Evolutionary conservation across 2,329 filamentous ascomycete genomes (phyloP).

Genomic region (Chalaropsis thielavioides): DNA sequence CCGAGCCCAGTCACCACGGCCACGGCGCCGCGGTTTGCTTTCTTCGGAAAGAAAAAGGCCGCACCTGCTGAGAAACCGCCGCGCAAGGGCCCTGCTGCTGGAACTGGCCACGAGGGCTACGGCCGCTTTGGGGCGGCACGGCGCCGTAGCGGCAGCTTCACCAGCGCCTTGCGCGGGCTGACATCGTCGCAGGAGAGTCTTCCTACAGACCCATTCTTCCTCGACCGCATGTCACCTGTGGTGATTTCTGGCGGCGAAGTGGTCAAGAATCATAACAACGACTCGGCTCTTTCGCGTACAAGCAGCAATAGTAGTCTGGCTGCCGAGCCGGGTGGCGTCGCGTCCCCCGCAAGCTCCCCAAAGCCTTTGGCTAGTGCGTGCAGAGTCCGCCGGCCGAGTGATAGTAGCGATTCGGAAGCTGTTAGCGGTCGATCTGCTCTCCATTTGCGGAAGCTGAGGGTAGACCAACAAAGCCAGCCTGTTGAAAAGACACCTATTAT

Average conservation of each 20-base stretch:
- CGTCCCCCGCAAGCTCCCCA: constrained; percentile 27
- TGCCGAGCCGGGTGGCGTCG: constrained; percentile 30
- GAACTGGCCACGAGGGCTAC: constrained; percentile 88
- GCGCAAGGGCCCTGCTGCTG: constrained; percentile 71
- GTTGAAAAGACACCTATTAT: not conserved
- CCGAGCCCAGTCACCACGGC: constrained; percentile 43
- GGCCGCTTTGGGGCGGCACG: constrained; percentile 47
- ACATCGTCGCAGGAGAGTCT: constrained; percentile 39
- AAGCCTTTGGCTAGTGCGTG: constrained; percentile 41
- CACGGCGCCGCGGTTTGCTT: constrained; percentile 49
- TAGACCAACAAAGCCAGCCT: not conserved
- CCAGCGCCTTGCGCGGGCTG: constrained; percentile 31
- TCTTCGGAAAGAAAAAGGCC: constrained; percentile 59
- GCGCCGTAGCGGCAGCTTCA: constrained; percentile 48
- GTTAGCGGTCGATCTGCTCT: constrained; percentile 35
- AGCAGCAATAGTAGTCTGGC: constrained; percentile 39
- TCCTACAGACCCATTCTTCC: constrained; percentile 41
- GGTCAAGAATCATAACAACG: constrained; percentile 44
- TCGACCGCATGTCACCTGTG: constrained; percentile 49
- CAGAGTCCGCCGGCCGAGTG: constrained; percentile 33
- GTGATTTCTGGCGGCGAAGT: constrained; percentile 51
- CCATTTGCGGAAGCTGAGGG: constrained; percentile 30
- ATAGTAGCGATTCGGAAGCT: constrained; percentile 42
- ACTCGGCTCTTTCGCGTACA: constrained; percentile 29
- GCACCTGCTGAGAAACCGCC: constrained; percentile 30